A percentile compares a stretch with the other conserved stretches of the same genome.
Conservation (phyloP, 495 filamentous ascomycete genomes). For the Annulohypoxylon stygium region DNA sequence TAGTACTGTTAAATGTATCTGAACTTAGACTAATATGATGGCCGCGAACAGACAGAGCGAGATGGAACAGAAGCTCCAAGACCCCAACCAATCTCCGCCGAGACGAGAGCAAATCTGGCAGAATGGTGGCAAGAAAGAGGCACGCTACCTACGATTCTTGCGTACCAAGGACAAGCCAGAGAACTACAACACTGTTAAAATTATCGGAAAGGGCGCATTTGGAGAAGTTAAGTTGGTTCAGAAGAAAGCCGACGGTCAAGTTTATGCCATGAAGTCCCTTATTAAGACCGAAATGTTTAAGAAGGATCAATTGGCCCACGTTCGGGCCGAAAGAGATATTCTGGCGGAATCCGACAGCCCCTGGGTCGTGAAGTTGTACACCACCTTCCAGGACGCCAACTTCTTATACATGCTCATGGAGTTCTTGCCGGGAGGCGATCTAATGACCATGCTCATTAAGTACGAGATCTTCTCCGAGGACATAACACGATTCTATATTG, state of each 20-base stretch:
- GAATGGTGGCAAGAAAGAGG: constrained; percentile 83
- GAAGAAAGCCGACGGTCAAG: constrained; percentile 94
- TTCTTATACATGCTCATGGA: constrained; percentile 99
- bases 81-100: constrained; percentile 77
- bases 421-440: constrained; percentile 95
- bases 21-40: neutral
- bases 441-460: constrained; percentile 99
- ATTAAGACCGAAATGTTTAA: constrained; percentile 99
- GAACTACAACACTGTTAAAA: constrained; percentile 95
- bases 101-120: constrained; percentile 83
- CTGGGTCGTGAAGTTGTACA: constrained; percentile 98
- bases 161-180: constrained; percentile 90
- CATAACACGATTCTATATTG: constrained; percentile 99
- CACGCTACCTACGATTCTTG: constrained; percentile 91
- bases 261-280: constrained; percentile 97
- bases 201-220: constrained; percentile 99
- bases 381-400: constrained; percentile 94
- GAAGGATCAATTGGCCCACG: constrained; percentile 99
- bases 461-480: constrained; percentile 99
- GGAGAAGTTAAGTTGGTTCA: constrained; percentile 98
- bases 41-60: constrained; percentile 79
- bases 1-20: constrained; percentile 1
- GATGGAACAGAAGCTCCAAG: constrained; percentile 83
- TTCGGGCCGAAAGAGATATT: constrained; percentile 97
- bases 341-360: constrained; percentile 98